Base-by-base conservation (phyloP, 2,329 filamentous ascomycete genomes). In the Passalora sequoiae region DNA sequence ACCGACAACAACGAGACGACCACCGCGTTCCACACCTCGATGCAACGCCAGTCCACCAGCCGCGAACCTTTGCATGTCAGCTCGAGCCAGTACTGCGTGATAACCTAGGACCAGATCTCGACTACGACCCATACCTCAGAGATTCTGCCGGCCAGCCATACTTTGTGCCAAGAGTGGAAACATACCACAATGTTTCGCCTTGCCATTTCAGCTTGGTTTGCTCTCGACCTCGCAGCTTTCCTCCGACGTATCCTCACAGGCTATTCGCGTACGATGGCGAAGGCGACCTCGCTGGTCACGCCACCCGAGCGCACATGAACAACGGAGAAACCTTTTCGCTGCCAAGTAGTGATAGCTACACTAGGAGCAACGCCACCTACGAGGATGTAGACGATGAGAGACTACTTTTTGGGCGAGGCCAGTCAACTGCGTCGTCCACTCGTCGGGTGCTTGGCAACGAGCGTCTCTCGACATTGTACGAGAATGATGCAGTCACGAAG, bases 51-150 rank as follows among this genome's bases (percentile, higher is more conserved):
- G 16, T 1, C 19, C 19, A 6, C 15, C 17, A 13, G 15, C 33
- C 10, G 12, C 33, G 17, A 9, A 16, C 35, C 6, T 44, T 44
- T 16, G 20, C 20, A 9, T 35, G 24, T 16, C 28, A 39, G 7
- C 42, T 40, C 19, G 42, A 25, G n/a, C 42, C 42, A 6, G 9
- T 36, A 9, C 9, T 17, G 16, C 17, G 33, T 6, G 33, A 36
- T 20, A 20, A 36, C 12, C 15, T 20, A 17, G 17, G 21, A 17
- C 24, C 24, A 6, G 19, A 17, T 20, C n/a, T 12, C 3, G 19
- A 22, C 3, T 17, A 24, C 6, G 33, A 36, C 20, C 33, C 33
- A 4, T 36, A 36, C 19, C 33, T 36, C 4, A 5, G 33, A 9
- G 20, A 36, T 20, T 13, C 4, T n/a, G 17, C 33, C 8, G 33